A percentile compares a stretch with the other conserved stretches of the same genome.
These are phyloP conservation scores for Reutealis trisperma DNA, from an alignment of 345 rosid genomes.

Conservation along the genomic window DNA sequence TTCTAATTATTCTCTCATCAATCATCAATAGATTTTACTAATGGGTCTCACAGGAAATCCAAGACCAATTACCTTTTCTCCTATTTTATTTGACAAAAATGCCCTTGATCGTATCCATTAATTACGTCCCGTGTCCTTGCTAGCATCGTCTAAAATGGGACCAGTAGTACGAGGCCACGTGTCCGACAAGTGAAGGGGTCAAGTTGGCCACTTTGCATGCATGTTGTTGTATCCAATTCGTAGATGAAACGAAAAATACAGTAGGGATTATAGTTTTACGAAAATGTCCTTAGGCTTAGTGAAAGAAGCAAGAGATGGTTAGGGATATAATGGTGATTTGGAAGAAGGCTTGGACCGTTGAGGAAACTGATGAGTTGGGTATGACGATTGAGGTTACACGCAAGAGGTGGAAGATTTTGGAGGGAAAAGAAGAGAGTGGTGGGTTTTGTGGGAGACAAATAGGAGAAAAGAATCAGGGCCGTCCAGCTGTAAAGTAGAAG, in stretches of 20 bases:
- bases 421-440: constrained; percentile 18
- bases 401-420: neutral
- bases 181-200: constrained; percentile 15
- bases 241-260: neutral
- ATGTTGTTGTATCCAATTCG: neutral
- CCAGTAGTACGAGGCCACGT: constrained; percentile 12
- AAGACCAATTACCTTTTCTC: neutral
- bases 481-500: constrained; percentile 20
- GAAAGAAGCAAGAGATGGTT: neutral
- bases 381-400: constrained; percentile 23
- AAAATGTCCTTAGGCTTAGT: neutral
- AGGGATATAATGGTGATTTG: neutral
- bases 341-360: neutral
- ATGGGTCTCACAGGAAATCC: neutral
- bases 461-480: constrained; percentile 24
- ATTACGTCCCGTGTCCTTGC: neutral
- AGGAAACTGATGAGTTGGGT: constrained; percentile 6
- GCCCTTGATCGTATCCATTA: neutral
- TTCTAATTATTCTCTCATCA: constrained; percentile 19
- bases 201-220: neutral
- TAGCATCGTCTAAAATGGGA: neutral
- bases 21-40: constrained; percentile 16
- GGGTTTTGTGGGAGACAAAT: constrained; percentile 24
- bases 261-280: neutral
- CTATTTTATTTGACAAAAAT: neutral